A percentile compares a stretch with the other conserved stretches of the same genome.
These are phyloP conservation scores for Colletotrichum tofieldiae DNA, from an alignment of 2,329 filamentous ascomycete species.

Conservation along the genomic window DNA sequence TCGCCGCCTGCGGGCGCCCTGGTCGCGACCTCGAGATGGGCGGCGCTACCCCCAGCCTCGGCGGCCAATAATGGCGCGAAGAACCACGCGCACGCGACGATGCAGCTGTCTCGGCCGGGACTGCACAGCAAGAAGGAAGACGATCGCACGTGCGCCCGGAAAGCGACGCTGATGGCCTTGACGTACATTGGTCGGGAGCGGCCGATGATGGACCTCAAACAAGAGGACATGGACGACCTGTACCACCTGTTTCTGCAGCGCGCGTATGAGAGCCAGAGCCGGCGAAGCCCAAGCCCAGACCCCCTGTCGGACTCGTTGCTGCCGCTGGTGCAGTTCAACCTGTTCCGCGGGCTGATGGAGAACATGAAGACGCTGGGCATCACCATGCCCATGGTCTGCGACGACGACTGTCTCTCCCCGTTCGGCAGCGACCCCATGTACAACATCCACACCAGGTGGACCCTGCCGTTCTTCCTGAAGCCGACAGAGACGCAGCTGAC, in stretches of 20 bases:
- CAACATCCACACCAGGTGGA: not conserved
- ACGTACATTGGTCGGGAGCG: constrained; percentile 20
- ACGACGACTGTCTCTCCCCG: constrained; percentile 42
- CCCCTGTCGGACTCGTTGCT: constrained; percentile 27
- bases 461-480: constrained; percentile 15
- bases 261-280: not conserved
- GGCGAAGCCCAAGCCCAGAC: not conserved
- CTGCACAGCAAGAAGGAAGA: not conserved
- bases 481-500: constrained; percentile 52
- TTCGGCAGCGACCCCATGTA: constrained; percentile 28
- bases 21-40: not conserved
- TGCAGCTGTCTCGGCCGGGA: not conserved
- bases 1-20: not conserved
- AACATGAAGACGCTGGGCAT: constrained; percentile 29
- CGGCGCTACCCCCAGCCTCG: not conserved
- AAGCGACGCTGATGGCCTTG: constrained; percentile 19
- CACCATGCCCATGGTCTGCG: constrained; percentile 38
- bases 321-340: constrained; percentile 32
- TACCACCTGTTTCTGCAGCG: constrained; percentile 25
- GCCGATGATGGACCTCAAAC: not conserved
- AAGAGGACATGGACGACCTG: constrained; percentile 33
- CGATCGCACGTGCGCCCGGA: not conserved
- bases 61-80: not conserved
- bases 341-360: constrained; percentile 21
- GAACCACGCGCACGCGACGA: not conserved